phyloP scores from a whole-genome alignment of 345 rosid species.

The Eucalyptus cloeziana region DNA sequence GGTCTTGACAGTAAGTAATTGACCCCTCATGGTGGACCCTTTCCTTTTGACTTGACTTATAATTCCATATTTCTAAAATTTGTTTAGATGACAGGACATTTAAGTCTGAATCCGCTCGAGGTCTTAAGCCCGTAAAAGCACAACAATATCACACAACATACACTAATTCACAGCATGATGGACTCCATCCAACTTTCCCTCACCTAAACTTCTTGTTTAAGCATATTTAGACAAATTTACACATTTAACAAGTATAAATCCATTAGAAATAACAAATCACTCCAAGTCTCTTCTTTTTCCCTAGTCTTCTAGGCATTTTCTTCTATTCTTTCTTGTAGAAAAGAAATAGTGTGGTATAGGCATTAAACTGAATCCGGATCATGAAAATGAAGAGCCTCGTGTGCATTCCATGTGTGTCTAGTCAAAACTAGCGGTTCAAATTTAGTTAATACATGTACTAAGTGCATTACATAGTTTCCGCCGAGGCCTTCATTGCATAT shows the following conservation, averaged over 20 bases:
- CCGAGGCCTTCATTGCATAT: background rate
- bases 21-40: background rate
- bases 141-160: too few species aligned
- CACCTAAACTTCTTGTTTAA: background rate
- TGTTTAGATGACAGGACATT: background rate
- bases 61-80: too few species aligned
- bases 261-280: background rate
- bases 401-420: background rate
- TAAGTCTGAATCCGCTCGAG: fast-evolving
- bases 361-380: background rate
- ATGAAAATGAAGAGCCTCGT: background rate
- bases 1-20: background rate
- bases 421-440: background rate
- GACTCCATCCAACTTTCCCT: background rate
- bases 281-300: too few species aligned
- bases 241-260: too few species aligned
- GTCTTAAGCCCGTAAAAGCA: background rate
- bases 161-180: background rate
- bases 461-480: background rate
- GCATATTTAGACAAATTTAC: background rate
- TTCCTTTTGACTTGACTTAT: background rate
- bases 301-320: background rate
- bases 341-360: background rate
- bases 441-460: background rate
- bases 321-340: background rate